Evolutionary conservation across 257 asterid genomes (phyloP).

Genomic region (Penstemon eatonii): DNA sequence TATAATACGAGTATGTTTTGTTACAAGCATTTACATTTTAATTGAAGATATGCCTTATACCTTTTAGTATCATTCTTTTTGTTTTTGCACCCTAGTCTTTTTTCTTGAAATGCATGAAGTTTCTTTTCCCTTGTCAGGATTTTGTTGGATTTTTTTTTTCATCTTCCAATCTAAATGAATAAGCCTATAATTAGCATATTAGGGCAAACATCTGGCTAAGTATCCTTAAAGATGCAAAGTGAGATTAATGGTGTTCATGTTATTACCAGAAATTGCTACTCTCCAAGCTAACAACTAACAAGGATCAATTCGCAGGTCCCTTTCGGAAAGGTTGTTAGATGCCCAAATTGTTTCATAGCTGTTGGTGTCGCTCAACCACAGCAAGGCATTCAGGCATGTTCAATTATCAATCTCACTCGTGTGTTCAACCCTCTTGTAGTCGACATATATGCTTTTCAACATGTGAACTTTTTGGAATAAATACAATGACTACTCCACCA

Average conservation of each 20-base stretch:
- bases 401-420: slow-evolving; percentile 16
- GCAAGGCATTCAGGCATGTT: slow-evolving; percentile 88
- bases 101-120: neutral
- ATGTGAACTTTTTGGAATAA: slow-evolving; percentile 6
- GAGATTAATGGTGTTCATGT: neutral
- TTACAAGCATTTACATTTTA: no score
- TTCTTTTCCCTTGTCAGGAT: neutral
- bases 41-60: neutral
- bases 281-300: slow-evolving; percentile 7
- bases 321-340: slow-evolving; percentile 85
- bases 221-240: slow-evolving; percentile 11
- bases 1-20: no score
- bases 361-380: slow-evolving; percentile 92
- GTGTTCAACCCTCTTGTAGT: slow-evolving; percentile 9
- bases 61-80: neutral
- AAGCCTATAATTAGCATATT: neutral
- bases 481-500: neutral
- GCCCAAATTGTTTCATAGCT: slow-evolving; percentile 89
- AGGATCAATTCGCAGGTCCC: slow-evolving; percentile 60
- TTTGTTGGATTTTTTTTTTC: neutral
- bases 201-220: neutral
- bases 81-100: slow-evolving; percentile 16
- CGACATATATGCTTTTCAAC: neutral
- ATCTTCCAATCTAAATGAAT: neutral
- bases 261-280: neutral